Evolutionary conservation across 1,284 basidiomycete species (phyloP).

Genomic region (Melampsora larici-populina): DNA sequence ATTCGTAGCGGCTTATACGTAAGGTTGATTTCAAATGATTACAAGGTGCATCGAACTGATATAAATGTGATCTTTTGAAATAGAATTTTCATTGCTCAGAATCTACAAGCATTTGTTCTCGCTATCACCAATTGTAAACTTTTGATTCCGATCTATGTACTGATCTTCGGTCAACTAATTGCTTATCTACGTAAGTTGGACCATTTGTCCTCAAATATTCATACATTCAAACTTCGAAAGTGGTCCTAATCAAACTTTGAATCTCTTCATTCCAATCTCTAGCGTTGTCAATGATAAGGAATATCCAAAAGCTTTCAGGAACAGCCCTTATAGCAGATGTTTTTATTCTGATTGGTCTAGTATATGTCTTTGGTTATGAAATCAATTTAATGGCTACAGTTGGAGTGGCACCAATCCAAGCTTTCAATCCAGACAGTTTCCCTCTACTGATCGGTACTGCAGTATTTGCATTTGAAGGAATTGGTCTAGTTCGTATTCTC

Average conservation of each 20-base stretch:
- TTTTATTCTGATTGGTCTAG: constrained; percentile 81
- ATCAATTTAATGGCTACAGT: constrained; percentile 63
- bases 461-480: constrained; percentile 97
- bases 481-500: constrained; percentile 70
- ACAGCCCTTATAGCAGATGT: constrained; percentile 90
- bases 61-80: constrained; percentile 70
- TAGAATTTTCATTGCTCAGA: constrained; percentile 86
- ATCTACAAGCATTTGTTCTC: constrained; percentile 75
- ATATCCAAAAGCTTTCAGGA: constrained; percentile 85
- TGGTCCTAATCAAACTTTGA: background rate
- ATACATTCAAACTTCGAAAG: background rate
- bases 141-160: constrained; percentile 68
- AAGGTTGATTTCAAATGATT: background rate
- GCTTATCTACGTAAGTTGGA: constrained; percentile 66
- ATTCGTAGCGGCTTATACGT: constrained; percentile 52
- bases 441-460: constrained; percentile 92
- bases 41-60: constrained; percentile 60
- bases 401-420: constrained; percentile 74
- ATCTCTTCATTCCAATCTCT: background rate
- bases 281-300: constrained; percentile 74
- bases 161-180: constrained; percentile 78
- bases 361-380: constrained; percentile 61
- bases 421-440: constrained; percentile 87
- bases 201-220: background rate
- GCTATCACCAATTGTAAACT: constrained; percentile 76